Percentiles rank a stretch among this genome's conserved stretches.
Conservation (phyloP, 2,329 filamentous ascomycete genomes). For the Eutypella sp. region DNA sequence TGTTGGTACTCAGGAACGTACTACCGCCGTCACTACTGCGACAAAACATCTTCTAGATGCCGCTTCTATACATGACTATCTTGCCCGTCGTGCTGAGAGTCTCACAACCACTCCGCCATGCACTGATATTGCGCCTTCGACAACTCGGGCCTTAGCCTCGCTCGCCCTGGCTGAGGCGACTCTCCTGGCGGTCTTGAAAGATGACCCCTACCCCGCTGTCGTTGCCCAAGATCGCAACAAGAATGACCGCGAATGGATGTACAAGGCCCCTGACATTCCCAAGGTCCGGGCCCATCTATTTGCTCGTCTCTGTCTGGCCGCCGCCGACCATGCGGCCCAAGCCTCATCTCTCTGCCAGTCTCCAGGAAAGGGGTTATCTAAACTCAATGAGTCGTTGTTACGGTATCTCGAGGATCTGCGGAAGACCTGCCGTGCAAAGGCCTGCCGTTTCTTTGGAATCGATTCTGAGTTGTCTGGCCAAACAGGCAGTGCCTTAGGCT, state of each 20-base stretch:
- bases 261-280: slow-evolving; percentile 78
- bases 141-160: slow-evolving; percentile 51
- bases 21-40: slow-evolving; percentile 63
- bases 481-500: slow-evolving; percentile 80
- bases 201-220: slow-evolving; percentile 84
- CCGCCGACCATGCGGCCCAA: slow-evolving; percentile 79
- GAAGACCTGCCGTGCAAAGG: slow-evolving; percentile 72
- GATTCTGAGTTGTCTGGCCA: slow-evolving; percentile 80
- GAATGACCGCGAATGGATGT: slow-evolving; percentile 94
- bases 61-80: slow-evolving; percentile 70
- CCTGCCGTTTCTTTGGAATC: slow-evolving; percentile 85
- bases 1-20: slow-evolving; percentile 60
- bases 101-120: slow-evolving; percentile 38
- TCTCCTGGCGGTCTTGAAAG: slow-evolving; percentile 82
- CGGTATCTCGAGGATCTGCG: slow-evolving; percentile 73
- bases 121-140: slow-evolving; percentile 48
- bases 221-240: slow-evolving; percentile 78
- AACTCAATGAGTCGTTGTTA: slow-evolving; percentile 60
- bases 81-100: slow-evolving; percentile 53
- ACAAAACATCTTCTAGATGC: slow-evolving; percentile 75
- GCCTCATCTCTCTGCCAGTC: slow-evolving; percentile 51
- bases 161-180: slow-evolving; percentile 84
- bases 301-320: slow-evolving; percentile 79
- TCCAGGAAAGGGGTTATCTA: slow-evolving; percentile 34
- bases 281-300: slow-evolving; percentile 87